Percentiles rank a stretch among this genome's conserved stretches.
These are phyloP conservation scores for Aspergillus intermedius DNA, from an alignment of 2,329 filamentous ascomycete species.

Conservation along the genomic window DNA sequence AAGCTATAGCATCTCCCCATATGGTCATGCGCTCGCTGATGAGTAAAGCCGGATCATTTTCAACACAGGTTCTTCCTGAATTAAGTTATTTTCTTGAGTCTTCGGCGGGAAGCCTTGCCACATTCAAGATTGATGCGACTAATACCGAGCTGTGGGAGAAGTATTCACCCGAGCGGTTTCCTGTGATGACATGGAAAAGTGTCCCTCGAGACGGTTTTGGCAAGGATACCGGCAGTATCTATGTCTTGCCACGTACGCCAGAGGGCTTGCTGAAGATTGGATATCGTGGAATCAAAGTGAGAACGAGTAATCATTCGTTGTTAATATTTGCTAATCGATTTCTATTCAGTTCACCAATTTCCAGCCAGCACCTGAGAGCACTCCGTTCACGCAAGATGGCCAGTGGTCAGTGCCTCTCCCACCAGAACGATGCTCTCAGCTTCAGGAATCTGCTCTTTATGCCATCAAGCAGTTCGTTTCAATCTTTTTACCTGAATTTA, in stretches of 20 bases:
- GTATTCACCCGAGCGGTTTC: slow-evolving; percentile 27
- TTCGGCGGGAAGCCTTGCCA: slow-evolving; percentile 8
- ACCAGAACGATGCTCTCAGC: slow-evolving; percentile 9
- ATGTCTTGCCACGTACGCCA: slow-evolving; percentile 17
- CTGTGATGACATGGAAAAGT: slow-evolving; percentile 29
- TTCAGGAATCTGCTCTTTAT: slow-evolving; percentile 13
- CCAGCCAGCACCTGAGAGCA: slow-evolving; percentile 19
- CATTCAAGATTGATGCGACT: slow-evolving; percentile 19
- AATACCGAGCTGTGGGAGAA: slow-evolving; percentile 24
- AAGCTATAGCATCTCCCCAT: too few relatives aligned
- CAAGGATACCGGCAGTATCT: slow-evolving; percentile 25
- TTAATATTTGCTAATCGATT: neutral
- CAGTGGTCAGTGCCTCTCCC: slow-evolving; percentile 28
- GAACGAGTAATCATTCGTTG: neutral
- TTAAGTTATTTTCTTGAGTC: too few relatives aligned
- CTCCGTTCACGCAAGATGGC: slow-evolving; percentile 23
- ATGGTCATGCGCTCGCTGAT: too few relatives aligned
- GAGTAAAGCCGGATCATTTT: too few relatives aligned
- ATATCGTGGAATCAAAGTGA: neutral
- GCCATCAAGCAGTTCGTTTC: neutral
- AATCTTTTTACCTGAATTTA: neutral
- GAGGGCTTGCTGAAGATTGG: neutral
- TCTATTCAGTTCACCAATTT: slow-evolving; percentile 26
- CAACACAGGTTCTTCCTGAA: too few relatives aligned
- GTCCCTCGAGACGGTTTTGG: slow-evolving; percentile 18